Base-by-base conservation (phyloP, 768 basidiomycete genomes). In the Pisolithus sp. region DNA sequence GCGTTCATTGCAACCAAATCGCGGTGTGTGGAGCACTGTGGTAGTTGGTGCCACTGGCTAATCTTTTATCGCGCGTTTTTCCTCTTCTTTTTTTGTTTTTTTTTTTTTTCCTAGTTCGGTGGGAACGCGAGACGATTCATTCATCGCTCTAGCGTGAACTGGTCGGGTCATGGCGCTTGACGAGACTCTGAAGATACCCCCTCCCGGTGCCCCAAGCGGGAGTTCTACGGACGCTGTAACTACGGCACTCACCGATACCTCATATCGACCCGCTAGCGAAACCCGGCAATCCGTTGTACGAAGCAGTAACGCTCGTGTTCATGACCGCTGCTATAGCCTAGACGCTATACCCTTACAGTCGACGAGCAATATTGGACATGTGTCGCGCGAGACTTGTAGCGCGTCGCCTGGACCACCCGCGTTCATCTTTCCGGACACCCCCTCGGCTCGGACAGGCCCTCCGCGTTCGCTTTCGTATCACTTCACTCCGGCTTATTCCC, bases 391-490 rank as follows among this genome's bases (percentile, higher is more conserved):
- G 26, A 26, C 26, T 4, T 7, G 26, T 26, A 26, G 26, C 26
- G 49, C 53, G 13, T 48, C 55, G 1, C 31, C 26, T 9, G 37
- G 28, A 18, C 48, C 50, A 24, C 49, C 56, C 36, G 18, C 49
- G 4, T 10, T 50, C 15, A 37, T 57, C 20, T 42, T 57, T 2
- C 66, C 56, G 31, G 57, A 65, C 46, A 82, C 83, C 0, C 86
- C 87, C 23, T 79, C 84, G 6, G 71, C 72, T 46, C 74, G 86
- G 48, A 88, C 86, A 4, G 87, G 86, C 12, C 85, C 86, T 30
- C 87, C 86, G 4, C 76, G 86, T 38, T 85, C 86, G 0, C 70
- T 88, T 24, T 85, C 85, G 3, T 85, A 80, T 61, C 76, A 77
- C 26, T 83, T 83, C 59, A 75, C 80, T 7, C 67, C 76, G 30